phyloP scores from a whole-genome alignment of 257 asterid species.

The Gynochthodes officinalis region DNA sequence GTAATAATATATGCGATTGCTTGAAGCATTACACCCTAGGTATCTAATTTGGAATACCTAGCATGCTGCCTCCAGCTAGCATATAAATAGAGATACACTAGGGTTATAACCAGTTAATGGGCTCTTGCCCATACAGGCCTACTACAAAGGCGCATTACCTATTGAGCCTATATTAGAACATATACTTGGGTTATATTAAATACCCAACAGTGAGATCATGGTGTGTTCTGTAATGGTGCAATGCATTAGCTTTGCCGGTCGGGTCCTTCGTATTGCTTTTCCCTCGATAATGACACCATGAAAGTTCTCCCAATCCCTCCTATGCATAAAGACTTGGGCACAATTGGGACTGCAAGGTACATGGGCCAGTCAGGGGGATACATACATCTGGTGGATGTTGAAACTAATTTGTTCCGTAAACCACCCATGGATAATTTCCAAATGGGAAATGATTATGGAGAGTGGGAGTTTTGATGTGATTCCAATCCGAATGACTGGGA shows the following conservation, averaged over 20 bases:
- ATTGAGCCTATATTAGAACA: too few species aligned
- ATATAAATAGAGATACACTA: too few species aligned
- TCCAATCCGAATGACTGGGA: too few species aligned
- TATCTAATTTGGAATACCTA: too few species aligned
- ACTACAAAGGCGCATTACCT: too few species aligned
- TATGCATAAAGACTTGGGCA: not conserved
- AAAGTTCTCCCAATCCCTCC: slow-evolving; percentile 7
- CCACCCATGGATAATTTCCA: slow-evolving; percentile 7
- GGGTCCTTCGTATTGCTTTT: slow-evolving; percentile 5
- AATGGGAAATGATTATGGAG: not conserved
- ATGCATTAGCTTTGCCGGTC: not conserved
- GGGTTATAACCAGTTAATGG: too few species aligned
- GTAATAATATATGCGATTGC: too few species aligned
- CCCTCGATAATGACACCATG: slow-evolving; percentile 1
- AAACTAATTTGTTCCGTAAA: not conserved
- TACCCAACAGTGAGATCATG: too few species aligned
- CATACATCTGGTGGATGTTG: slow-evolving; percentile 8
- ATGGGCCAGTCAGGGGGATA: slow-evolving; percentile 8
- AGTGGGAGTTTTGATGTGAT: slow-evolving; percentile 20
- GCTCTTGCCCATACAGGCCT: too few species aligned
- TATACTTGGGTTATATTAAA: too few species aligned
- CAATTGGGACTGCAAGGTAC: not conserved
- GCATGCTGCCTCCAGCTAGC: too few species aligned
- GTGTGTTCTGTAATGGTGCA: slow-evolving; percentile 10
- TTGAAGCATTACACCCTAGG: too few species aligned